Evolutionary conservation across 805 yeast species (phyloP), one percentile per base, ranked within the genome.

Genomic region (Yamadazyma philogaea): DNA sequence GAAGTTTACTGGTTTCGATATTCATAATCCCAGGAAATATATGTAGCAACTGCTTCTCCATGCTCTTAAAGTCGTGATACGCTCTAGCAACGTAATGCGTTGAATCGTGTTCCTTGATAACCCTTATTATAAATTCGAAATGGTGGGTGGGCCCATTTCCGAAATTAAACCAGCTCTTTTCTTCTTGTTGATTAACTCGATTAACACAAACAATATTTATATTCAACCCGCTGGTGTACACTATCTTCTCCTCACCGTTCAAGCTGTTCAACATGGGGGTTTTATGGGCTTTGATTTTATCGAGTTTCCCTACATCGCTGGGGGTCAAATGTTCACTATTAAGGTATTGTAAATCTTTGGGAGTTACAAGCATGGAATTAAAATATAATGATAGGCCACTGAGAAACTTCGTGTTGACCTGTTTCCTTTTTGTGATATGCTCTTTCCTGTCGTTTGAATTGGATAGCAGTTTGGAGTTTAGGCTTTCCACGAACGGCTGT

Each of bases 401-500:
- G 35, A 79, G 70, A n/a, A 87, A 44, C 52, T 84, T 84, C 44
- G 66, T 63, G 17, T 80, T 80, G 36, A 82, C 62, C 49, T 84
- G 77, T 22, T 88, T 70, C 54, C 93, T 83, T 2, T 68, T 68
- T 28, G 72, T 64, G 28, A 88, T 78, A n/a, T 78, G 66, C 47
- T 84, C 87, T 12, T 81, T 83, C 24, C 96, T 69, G 51, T 87
- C 96, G 32, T 78, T 77, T 19, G 90, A 76, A 44, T 81, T 77
- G 48, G 89, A 81, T 38, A 91, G 78, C 33, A 79, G 78, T 58
- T 87, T 79, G 16, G 73, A 64, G 60, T 86, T 83, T 65, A 93
- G 82, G 42, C 82, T 77, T 56, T 89, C 95, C 55, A 84, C 77
- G 55, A 90, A 87, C 19, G 82, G 81, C 62, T 90, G 96, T 0